Percentiles rank a stretch among this genome's conserved stretches.
These are phyloP conservation scores for Trichothecium roseum DNA, from an alignment of 2,329 filamentous ascomycete species.

Conservation along the genomic window DNA sequence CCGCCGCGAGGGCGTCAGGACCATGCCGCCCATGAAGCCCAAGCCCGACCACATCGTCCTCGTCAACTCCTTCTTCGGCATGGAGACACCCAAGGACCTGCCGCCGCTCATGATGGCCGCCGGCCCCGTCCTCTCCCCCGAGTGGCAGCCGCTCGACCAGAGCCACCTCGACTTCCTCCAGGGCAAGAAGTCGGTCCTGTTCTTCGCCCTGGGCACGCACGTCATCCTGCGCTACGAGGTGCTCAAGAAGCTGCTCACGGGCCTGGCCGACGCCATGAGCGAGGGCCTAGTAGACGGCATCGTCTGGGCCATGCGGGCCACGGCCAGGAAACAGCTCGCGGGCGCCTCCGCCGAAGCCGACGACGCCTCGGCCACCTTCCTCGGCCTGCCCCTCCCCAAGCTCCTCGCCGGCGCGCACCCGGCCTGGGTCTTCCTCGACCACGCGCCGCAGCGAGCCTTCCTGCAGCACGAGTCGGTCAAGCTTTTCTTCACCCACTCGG, in stretches of 20 bases:
- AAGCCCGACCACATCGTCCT: constrained; percentile 31
- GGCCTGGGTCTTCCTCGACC: no score
- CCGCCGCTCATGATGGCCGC: constrained; percentile 26
- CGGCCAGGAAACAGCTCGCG: no score
- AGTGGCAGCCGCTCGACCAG: constrained; percentile 18
- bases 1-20: constrained; percentile 18
- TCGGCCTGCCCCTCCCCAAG: constrained; percentile 13
- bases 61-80: constrained; percentile 32
- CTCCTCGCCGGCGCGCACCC: no score
- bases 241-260: constrained; percentile 20
- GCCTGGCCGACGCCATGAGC: constrained; percentile 14
- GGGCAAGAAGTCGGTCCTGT: constrained; percentile 21
- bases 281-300: constrained; percentile 23
- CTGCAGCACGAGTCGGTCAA: constrained; percentile 20
- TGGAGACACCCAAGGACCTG: constrained; percentile 29
- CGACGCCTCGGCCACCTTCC: no score
- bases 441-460: constrained; percentile 29
- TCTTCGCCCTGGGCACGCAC: constrained; percentile 31
- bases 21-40: constrained; percentile 13
- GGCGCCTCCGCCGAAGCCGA: no score
- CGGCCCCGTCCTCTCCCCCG: constrained; percentile 27
- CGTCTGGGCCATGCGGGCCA: constrained; percentile 27
- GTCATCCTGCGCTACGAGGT: constrained; percentile 19
- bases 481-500: constrained; percentile 30
- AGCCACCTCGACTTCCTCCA: constrained; percentile 17